phyloP scores from a whole-genome alignment of 805 yeast species.

The Priceomyces fermenticarens region DNA sequence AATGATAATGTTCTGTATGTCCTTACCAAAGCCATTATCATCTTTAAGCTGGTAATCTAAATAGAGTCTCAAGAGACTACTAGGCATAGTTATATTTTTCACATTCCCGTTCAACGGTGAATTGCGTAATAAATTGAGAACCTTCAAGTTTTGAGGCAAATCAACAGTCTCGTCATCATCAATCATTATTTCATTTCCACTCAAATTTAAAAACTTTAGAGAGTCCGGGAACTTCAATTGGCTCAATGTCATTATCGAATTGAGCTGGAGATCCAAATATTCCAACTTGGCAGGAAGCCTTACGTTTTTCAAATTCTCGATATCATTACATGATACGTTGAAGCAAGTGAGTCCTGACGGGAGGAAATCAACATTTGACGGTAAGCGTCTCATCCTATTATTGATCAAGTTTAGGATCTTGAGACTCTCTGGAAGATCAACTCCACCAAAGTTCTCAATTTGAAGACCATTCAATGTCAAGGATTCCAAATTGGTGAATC shows the following conservation, averaged over 20 bases:
- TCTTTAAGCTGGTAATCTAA: slow-evolving; percentile 10
- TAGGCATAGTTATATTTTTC: slow-evolving; percentile 8
- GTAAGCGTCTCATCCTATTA: slow-evolving; percentile 10
- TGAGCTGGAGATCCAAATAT: slow-evolving; percentile 14
- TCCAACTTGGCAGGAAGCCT: slow-evolving; percentile 12
- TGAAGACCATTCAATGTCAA: slow-evolving; percentile 10
- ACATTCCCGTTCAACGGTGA: slow-evolving; percentile 10
- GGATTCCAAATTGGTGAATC: slow-evolving; percentile 10
- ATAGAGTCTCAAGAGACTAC: slow-evolving; percentile 10
- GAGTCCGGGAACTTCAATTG: slow-evolving; percentile 9
- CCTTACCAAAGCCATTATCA: neutral
- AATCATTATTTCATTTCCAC: slow-evolving; percentile 14
- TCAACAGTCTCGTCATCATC: slow-evolving; percentile 11
- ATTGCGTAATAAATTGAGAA: slow-evolving; percentile 13
- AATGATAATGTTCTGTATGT: slow-evolving; percentile 1
- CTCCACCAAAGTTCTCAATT: slow-evolving; percentile 5
- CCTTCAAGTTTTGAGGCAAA: slow-evolving; percentile 11
- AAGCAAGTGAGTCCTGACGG: slow-evolving; percentile 11
- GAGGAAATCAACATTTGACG: slow-evolving; percentile 7
- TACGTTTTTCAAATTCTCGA: slow-evolving; percentile 7
- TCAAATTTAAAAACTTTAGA: slow-evolving; percentile 12
- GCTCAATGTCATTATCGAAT: slow-evolving; percentile 8
- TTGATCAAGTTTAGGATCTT: slow-evolving; percentile 10
- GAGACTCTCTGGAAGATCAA: slow-evolving; percentile 9
- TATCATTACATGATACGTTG: slow-evolving; percentile 14